Evolutionary conservation across 2,329 filamentous ascomycete genomes (phyloP).

Genomic region (Aureobasidium sp.): DNA sequence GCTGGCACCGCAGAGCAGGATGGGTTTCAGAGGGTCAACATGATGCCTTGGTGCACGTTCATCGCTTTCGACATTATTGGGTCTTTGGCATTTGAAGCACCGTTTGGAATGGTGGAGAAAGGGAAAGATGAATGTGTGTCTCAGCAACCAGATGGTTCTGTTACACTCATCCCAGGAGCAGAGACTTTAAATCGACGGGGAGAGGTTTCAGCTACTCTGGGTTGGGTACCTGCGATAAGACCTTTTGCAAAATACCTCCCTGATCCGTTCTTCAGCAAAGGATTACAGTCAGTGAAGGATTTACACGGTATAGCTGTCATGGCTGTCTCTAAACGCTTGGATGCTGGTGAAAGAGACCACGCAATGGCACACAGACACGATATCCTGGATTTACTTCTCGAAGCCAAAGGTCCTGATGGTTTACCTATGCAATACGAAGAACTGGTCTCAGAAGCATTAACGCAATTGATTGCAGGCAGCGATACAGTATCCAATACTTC

Average conservation of each 20-base stretch:
- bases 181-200: conserved; percentile 19
- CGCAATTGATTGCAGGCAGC: conserved; percentile 27
- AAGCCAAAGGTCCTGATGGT: conserved; percentile 23
- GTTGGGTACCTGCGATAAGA: background rate
- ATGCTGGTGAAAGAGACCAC: conserved; percentile 5
- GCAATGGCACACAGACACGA: conserved; percentile 18
- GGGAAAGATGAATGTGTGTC: conserved; percentile 18
- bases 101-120: conserved; percentile 21
- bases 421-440: conserved; percentile 23
- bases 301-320: conserved; percentile 21
- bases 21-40: conserved; percentile 16
- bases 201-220: conserved; percentile 18
- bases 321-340: conserved; percentile 23
- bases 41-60: conserved; percentile 21
- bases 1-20: conserved; percentile 6
- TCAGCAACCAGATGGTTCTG: conserved; percentile 15
- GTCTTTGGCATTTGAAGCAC: conserved; percentile 20
- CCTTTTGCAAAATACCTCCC: conserved; percentile 19
- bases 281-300: conserved; percentile 17
- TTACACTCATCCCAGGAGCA: conserved; percentile 16
- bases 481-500: conserved; percentile 28
- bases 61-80: conserved; percentile 21
- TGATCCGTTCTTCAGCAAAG: conserved; percentile 21
- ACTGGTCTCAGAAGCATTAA: conserved; percentile 26
- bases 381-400: conserved; percentile 25